Evolutionary conservation across 768 basidiomycete genomes (phyloP), one percentile per base, ranked within the genome.

Genomic region (Xerocomus spinulosus): DNA sequence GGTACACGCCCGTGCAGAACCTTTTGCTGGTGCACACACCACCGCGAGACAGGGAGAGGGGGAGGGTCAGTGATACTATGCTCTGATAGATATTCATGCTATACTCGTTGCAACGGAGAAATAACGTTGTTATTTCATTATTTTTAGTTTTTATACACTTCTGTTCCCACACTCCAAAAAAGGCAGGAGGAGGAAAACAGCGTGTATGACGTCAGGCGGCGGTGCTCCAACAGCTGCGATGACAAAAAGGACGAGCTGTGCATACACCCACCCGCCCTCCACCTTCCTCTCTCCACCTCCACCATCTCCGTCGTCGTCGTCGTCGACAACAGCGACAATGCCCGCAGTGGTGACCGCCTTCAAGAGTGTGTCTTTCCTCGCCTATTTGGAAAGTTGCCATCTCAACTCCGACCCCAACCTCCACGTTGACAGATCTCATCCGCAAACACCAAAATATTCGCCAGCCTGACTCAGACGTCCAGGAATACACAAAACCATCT

Each of bases 271-370:
- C 46, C 54, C 53, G 29, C 17, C 25, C 40, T 43, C 42, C 25
- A 21, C 35, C 45, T 42, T 15, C 40, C 28, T 40, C 47, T 21
- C 47, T n/a, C 25, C 28, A 36, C 43, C 35, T 33, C 33, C 14
- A 5, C 39, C 9, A 23, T 28, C 36, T 15, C 3, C 51, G 3
- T 46, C 54, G 9, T 30, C 50, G 8, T 4, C 50, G 25, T 32
- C 49, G 30, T 48, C 50, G 36, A 52, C 54, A 30, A n/a, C 42
- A 30, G 20, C 10, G 23, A 55, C 52, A 42, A 86, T 86, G 85
- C 83, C 83, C 52, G 76, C 76, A 49, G 85, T 91, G 44, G 85
- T 93, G 59, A 82, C 92, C 68, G 85, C 86, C 18, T 88, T 93
- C 73, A 93, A 92, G 76, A 92, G 90, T 91, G 64, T 33, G 75